Percentiles rank a stretch among this genome's conserved stretches.
Evolutionary conservation across 2,329 filamentous ascomycete genomes (phyloP).

Genomic region (Fusarium sp.): DNA sequence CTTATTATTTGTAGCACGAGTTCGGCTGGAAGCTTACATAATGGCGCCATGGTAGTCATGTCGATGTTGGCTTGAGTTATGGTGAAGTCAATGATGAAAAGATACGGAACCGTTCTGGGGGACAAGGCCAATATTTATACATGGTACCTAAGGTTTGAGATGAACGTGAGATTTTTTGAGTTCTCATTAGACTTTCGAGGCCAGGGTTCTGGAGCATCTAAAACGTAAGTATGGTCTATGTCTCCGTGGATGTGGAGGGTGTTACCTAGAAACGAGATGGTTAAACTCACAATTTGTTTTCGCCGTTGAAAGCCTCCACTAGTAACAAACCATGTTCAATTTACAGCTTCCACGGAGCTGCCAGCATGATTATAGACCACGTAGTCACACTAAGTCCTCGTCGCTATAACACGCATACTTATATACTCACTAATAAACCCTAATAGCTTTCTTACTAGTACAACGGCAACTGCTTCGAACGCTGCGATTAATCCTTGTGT

Average conservation of each 20-base stretch:
- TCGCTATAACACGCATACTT: too few species aligned
- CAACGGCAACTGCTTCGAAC: too few species aligned
- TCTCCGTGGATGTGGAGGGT: background rate
- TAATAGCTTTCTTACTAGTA: too few species aligned
- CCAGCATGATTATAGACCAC: too few species aligned
- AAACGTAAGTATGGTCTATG: background rate
- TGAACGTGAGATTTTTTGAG: background rate
- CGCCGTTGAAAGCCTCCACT: too few species aligned
- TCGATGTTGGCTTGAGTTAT: slow-evolving; percentile 1
- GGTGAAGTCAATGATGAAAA: background rate
- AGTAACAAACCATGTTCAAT: too few species aligned
- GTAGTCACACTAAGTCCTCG: too few species aligned
- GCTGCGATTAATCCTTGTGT: too few species aligned
- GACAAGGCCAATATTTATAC: slow-evolving; percentile 4
- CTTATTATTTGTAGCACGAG: slow-evolving; percentile 17
- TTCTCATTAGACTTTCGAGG: too few species aligned
- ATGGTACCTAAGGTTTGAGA: slow-evolving; percentile 1
- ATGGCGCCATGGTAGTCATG: background rate
- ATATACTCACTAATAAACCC: too few species aligned
- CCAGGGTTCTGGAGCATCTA: background rate
- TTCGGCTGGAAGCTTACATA: slow-evolving; percentile 18
- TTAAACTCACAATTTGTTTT: too few species aligned
- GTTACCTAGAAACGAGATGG: background rate
- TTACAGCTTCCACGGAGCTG: too few species aligned
- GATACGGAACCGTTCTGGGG: background rate